Evolutionary conservation across 768 basidiomycete species (phyloP), one percentile per base, ranked within the genome.

Genomic region (Tubosaeta sp.): DNA sequence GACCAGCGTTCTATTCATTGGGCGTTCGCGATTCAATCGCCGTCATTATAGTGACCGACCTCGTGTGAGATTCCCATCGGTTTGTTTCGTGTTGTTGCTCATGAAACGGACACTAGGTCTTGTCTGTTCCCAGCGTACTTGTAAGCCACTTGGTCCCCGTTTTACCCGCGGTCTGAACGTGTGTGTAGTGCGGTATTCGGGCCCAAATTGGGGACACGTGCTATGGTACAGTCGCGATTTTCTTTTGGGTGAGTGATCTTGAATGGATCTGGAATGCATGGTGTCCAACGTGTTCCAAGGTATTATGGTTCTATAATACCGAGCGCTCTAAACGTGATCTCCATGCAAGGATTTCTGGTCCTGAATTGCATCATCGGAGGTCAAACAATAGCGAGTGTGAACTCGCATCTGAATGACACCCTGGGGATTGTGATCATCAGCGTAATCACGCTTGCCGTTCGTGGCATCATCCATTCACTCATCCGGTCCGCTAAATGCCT

Each of bases 321-420:
- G 11, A 77, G 75, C 56, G 60, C 70, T 27, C 68, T 82, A 35
- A 79, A 81, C 55, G 69, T 79, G 13, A 64, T 76, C n/a, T 70
- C 73, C 1, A 72, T 79, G 70, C 63, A 76, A 57, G 82, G 83
- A 0, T 86, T 80, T 63, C 70, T 79, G 57, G 72, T 83, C 25
- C 60, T 86, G 24, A 82, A 80, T 54, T 75, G 73, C 53, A 84
- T 86, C 54, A 70, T 83, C 16, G 84, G 81, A 3, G 84, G 84
- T 1, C 83, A 84, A 59, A 76, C 79, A 1, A 64, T 86, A 44
- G 69, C 79, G 5, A 78, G 78, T 30, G 74, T 83, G 21, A 72
- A 63, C 47, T 19, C 64, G 13, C 64, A 57, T 46, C 42, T 69
- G 19, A 41, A 58, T 35, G 66, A 71, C 36, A 68, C 59, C 3